phyloP scores from a whole-genome alignment of 257 asterid genomes.

The Solanum appendiculatum region DNA sequence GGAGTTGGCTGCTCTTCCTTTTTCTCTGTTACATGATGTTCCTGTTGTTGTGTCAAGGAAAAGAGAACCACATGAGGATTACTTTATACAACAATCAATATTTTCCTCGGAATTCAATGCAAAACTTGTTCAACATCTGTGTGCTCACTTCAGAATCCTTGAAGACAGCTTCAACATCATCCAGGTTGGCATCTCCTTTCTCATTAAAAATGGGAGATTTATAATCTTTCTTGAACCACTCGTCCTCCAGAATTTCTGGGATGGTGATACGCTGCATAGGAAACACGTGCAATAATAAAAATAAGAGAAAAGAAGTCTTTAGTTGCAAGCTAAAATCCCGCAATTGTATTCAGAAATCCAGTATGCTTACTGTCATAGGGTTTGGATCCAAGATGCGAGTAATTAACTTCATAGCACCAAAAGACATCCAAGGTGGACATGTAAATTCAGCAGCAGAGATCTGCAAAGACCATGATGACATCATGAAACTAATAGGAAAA shows the following conservation, averaged over 20 bases:
- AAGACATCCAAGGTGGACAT: slow-evolving; percentile 97
- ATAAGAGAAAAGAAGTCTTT: neutral
- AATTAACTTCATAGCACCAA: slow-evolving; percentile 73
- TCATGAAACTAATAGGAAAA: slow-evolving; percentile 3
- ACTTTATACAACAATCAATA: neutral
- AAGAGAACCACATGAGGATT: neutral
- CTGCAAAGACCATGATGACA: slow-evolving; percentile 22
- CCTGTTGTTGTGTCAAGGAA: slow-evolving; percentile 25
- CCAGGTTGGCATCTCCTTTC: slow-evolving; percentile 69
- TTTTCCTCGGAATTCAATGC: neutral
- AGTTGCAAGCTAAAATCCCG: neutral
- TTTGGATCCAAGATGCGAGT: slow-evolving; percentile 75
- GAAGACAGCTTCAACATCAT: slow-evolving; percentile 93
- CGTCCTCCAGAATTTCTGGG: slow-evolving; percentile 60
- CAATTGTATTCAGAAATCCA: neutral
- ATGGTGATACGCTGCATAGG: slow-evolving; percentile 61
- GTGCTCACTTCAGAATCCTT: slow-evolving; percentile 66
- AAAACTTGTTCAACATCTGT: neutral
- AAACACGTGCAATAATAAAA: neutral
- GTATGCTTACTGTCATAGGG: slow-evolving; percentile 56
- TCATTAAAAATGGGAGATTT: slow-evolving; percentile 69
- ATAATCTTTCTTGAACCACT: slow-evolving; percentile 87
- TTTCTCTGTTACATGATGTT: slow-evolving; percentile 71
- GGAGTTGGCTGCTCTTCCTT: slow-evolving; percentile 67
- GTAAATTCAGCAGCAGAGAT: slow-evolving; percentile 79